Conservation (phyloP, 192 early-diverging fungal genomes). For the Backusella parvicylindrica region DNA sequence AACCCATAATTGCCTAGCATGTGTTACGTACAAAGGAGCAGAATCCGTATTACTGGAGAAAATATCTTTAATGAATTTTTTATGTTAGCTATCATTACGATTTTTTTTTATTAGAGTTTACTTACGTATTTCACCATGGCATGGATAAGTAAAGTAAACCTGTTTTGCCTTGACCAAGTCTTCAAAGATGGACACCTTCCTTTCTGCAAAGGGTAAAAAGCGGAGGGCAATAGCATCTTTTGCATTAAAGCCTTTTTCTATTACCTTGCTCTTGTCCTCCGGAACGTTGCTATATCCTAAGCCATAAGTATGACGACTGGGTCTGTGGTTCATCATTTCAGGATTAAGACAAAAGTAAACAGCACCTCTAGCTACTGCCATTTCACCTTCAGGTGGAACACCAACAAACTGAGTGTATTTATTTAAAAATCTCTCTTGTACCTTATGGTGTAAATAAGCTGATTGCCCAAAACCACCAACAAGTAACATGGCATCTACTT, state of each 20-base stretch:
- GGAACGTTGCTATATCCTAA: background rate
- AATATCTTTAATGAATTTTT: background rate
- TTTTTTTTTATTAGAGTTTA: background rate
- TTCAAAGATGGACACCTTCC: background rate
- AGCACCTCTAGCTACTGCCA: conserved; percentile 50
- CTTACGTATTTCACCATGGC: background rate
- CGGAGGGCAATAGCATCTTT: background rate
- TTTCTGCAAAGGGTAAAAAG: background rate
- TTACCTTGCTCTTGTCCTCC: background rate
- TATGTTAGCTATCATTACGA: background rate
- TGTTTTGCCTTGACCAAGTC: background rate
- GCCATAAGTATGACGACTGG: background rate
- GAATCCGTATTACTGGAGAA: background rate
- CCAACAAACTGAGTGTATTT: conserved; percentile 40
- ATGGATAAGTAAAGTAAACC: background rate
- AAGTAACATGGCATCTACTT: conserved; percentile 42
- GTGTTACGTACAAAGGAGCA: background rate
- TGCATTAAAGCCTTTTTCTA: background rate
- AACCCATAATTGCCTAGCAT: background rate
- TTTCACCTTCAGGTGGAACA: conserved; percentile 38
- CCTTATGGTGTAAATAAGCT: conserved; percentile 32
- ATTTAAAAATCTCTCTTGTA: conserved; percentile 33
- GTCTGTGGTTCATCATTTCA: conserved; percentile 8
- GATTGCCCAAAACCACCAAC: conserved; percentile 52
- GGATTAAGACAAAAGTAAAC: conserved; percentile 40